Base-by-base conservation (phyloP, 1,284 basidiomycete species). In the Cryptococcus floricola region DNA sequence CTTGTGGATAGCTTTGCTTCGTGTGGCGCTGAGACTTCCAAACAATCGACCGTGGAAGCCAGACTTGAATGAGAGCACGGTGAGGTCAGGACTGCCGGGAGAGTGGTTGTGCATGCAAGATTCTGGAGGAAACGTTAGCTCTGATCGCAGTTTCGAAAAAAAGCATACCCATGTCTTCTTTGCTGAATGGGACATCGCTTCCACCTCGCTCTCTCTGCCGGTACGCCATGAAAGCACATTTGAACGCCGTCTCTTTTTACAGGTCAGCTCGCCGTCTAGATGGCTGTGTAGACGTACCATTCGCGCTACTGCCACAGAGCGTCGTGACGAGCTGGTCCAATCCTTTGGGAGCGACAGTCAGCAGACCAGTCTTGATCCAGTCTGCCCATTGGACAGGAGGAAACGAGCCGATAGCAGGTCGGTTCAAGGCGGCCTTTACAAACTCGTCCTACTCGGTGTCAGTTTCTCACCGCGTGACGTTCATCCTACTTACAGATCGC, bases 351-450 rank as follows among this genome's bases (percentile, higher is more conserved):
- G 73, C 74, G 54, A 81, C 81, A 19, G 68, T 79, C 58, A 81
- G 72, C 37, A 82, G 70, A 23, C 81, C 80, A 0, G 74, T 73
- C 48, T 80, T 69, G 52, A 81, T 69, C 53, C 76, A 67, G 53
- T 78, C 70, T 7, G 72, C 70, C 79, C 79, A 83, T 47, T 79
- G 68, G 13, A 70, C 72, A 4, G 79, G 77, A 3, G 82, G 82
- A 73, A 82, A 83, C 10, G 76, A 76, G 9, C 81, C 82, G 14
- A 83, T 70, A 10, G 81, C 81, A 4, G 81, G 81, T 55, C 81
- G 69, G 66, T 81, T 81, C 67, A 81, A 75, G 7, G 75, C 78
- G 39, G 62, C 54, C n/a, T 62, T 58, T 52, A 69, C 48, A 53
- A 66, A 66, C 56, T 67, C 56, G 55, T 65, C 61, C 64, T 67